Evolutionary conservation across 2,329 filamentous ascomycete genomes (phyloP), one percentile per base, ranked within the genome.

Genomic region (Ophiostoma montium): DNA sequence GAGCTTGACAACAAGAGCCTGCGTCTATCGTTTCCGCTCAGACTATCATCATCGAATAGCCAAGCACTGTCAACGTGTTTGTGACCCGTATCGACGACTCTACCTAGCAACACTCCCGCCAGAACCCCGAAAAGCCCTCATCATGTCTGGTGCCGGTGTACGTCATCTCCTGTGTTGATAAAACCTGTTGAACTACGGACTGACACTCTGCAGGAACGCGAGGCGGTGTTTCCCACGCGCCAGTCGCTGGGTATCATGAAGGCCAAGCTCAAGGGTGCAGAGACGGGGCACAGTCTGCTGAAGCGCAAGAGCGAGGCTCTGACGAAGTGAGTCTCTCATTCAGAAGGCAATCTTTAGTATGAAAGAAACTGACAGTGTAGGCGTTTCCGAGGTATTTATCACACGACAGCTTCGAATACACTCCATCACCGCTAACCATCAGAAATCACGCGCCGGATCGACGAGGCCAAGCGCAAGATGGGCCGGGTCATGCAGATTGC

Each of bases 381-480:
- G 63, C 87, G 87, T 59, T 94, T 94, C 68, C 82, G 87, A 84
- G 86, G 86, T 92, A 77, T 58, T 61, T 30, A 36, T 12, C 10
- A 27, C 15, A n/a, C 35, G 15, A 15, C 8, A 0, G 33, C 53
- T 48, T 19, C 47, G 2, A 42, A n/a, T n/a, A n/a, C n/a, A n/a
- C n/a, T n/a, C n/a, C n/a, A n/a, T n/a, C n/a, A n/a, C n/a, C n/a
- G n/a, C n/a, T 31, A 18, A 43, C 15, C 23, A 42, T 21, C 63
- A 86, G 92, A 98, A 61, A 98, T 98, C 61, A 95, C 92, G 46
- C 80, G 82, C 64, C 84, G 92, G 62, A 98, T 98, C 67, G 90
- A 98, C 70, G 92, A 98, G 67, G 92, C 92, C 38, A 98, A 98
- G 69, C 85, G 89, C 59, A 98, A 98, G 72, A 98, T 98, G 90